Conservation (phyloP, 345 rosid species). For the Eutrema japonicum region DNA sequence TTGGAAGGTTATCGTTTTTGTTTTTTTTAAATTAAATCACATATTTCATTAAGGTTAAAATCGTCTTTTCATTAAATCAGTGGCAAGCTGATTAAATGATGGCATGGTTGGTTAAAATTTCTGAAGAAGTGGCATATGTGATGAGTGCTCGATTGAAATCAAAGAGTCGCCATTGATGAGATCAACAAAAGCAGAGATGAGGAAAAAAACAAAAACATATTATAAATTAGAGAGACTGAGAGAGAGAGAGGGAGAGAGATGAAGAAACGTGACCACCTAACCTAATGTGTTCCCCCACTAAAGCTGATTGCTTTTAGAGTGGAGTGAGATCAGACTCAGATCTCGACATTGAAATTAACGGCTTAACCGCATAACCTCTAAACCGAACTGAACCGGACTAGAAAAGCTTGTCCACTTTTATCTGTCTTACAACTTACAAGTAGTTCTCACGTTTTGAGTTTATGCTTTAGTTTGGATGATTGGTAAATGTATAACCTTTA, state of each 20-base stretch:
- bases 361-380: background rate
- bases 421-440: too few relatives aligned
- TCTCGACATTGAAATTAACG: conserved; percentile 25
- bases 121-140: too few relatives aligned
- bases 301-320: conserved; percentile 30
- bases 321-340: conserved; percentile 41
- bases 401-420: background rate
- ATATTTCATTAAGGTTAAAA: too few relatives aligned
- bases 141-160: conserved; percentile 38
- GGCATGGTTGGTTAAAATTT: too few relatives aligned
- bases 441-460: background rate
- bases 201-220: background rate
- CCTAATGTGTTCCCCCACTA: conserved; percentile 30
- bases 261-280: conserved; percentile 39
- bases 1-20: too few relatives aligned
- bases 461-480: background rate
- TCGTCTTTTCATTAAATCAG: too few relatives aligned
- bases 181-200: background rate
- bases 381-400: background rate
- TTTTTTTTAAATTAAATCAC: too few relatives aligned
- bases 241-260: background rate
- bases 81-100: too few relatives aligned
- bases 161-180: conserved; percentile 48
- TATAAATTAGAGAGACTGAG: background rate
- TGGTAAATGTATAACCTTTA: conserved; percentile 2